Evolutionary conservation across 2,329 filamentous ascomycete genomes (phyloP).

Genomic region (Aquanectria penicillioides): DNA sequence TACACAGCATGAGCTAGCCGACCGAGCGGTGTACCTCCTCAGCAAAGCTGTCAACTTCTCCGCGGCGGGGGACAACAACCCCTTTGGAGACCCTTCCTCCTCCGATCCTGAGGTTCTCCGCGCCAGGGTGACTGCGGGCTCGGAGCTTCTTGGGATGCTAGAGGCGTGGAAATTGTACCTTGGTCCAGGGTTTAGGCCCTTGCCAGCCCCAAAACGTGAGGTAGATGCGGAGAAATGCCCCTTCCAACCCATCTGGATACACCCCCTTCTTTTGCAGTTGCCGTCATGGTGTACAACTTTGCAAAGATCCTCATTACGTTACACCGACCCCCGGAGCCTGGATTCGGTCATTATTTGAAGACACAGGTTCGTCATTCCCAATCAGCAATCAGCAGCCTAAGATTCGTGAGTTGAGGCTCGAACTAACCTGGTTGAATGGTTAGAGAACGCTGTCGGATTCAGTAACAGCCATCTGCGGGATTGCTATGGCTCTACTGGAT

Average conservation of each 20-base stretch:
- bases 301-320: conserved; percentile 59
- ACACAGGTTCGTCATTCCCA: conserved; percentile 1
- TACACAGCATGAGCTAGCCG: conserved; percentile 62
- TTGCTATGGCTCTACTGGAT: conserved; percentile 55
- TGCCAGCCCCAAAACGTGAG: conserved; percentile 44
- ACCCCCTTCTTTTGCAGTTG: conserved; percentile 58
- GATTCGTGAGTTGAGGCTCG: no score
- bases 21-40: conserved; percentile 63
- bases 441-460: conserved; percentile 36
- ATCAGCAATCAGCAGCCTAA: no score
- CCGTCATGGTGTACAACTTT: conserved; percentile 62
- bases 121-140: conserved; percentile 48
- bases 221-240: conserved; percentile 29
- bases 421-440: conserved; percentile 52
- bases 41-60: conserved; percentile 68
- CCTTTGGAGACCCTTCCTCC: conserved; percentile 17
- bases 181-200: conserved; percentile 50
- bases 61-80: conserved; percentile 42
- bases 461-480: conserved; percentile 54
- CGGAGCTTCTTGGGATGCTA: conserved; percentile 39
- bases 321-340: conserved; percentile 29
- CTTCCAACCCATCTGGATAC: conserved; percentile 60
- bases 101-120: conserved; percentile 13
- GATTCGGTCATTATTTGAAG: conserved; percentile 43
- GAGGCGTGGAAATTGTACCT: conserved; percentile 46